Conservation (phyloP, 1,139 yeast species). For the Candida sp. region DNA sequence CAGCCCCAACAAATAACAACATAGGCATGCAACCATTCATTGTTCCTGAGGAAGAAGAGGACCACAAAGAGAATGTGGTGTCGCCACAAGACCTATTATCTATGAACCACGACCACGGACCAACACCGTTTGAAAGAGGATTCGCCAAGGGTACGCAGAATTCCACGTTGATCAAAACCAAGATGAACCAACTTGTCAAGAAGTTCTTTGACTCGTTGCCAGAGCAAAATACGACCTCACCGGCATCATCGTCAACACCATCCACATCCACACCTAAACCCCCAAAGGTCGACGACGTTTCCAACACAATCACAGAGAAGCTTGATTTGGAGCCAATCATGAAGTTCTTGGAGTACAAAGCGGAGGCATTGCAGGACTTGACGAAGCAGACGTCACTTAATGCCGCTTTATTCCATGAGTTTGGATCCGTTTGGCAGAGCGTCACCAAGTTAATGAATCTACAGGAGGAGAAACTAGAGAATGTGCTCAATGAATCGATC, state of each 20-base stretch:
- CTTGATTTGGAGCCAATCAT: constrained; percentile 40
- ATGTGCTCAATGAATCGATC: constrained; percentile 19
- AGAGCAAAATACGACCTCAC: not conserved
- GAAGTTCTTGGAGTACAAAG: constrained; percentile 30
- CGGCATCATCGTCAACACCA: not conserved
- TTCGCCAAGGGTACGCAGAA: constrained; percentile 36
- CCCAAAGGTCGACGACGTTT: constrained; percentile 31
- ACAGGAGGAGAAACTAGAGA: constrained; percentile 30
- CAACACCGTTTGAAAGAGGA: constrained; percentile 40
- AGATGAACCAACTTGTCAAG: constrained; percentile 17
- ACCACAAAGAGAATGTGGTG: not conserved
- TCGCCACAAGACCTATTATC: constrained; percentile 2
- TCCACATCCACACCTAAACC: not conserved
- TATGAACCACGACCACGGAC: constrained; percentile 28
- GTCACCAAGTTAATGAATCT: constrained; percentile 29
- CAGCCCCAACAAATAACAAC: not conserved
- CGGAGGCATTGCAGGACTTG: constrained; percentile 32
- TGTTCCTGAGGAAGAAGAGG: constrained; percentile 14
- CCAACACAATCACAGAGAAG: constrained; percentile 37
- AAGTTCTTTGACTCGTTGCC: constrained; percentile 11
- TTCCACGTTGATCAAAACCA: constrained; percentile 28
- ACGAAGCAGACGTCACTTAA: constrained; percentile 26
- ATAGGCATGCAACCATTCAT: constrained; percentile 35
- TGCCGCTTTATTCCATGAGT: constrained; percentile 35
- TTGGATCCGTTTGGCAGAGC: constrained; percentile 42